Evolutionary conservation across 805 yeast genomes (phyloP).

Genomic region (Lipomyces anomalus): DNA sequence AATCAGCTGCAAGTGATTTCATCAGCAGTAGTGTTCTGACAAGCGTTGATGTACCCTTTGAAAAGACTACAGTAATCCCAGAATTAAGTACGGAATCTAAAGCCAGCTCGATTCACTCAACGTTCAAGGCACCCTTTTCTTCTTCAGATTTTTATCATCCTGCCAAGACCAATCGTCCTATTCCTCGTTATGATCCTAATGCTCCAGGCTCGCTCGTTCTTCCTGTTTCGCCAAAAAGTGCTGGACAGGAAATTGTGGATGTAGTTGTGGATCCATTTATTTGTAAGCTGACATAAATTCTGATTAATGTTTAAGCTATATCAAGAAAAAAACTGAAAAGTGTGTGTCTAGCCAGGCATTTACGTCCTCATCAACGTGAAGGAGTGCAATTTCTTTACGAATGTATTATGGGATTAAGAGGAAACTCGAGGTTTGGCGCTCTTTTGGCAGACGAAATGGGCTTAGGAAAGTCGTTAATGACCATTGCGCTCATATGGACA

Average conservation of each 20-base stretch:
- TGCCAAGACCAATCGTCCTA: not conserved
- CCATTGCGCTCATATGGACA: conserved; percentile 82
- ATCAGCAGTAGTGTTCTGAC: conserved; percentile 8
- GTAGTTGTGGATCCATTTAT: conserved; percentile 41
- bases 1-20: no score
- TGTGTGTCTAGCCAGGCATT: conserved; percentile 26
- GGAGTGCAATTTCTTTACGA: conserved; percentile 79
- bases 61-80: no score
- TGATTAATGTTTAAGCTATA: no score
- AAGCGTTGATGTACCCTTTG: conserved; percentile 4
- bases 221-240: conserved; percentile 23
- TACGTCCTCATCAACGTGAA: conserved; percentile 83
- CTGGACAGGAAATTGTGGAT: conserved; percentile 25
- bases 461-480: conserved; percentile 79
- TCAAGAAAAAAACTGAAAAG: no score
- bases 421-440: conserved; percentile 57
- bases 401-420: conserved; percentile 67
- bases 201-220: conserved; percentile 29
- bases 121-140: conserved; percentile 6
- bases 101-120: not conserved
- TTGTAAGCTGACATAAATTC: no score
- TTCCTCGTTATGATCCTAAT: conserved; percentile 25
- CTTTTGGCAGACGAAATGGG: conserved; percentile 98
- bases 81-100: no score
- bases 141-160: not conserved